These are phyloP conservation scores for Suillus plorans DNA, from an alignment of 768 basidiomycete genomes.

Conservation along the genomic window DNA sequence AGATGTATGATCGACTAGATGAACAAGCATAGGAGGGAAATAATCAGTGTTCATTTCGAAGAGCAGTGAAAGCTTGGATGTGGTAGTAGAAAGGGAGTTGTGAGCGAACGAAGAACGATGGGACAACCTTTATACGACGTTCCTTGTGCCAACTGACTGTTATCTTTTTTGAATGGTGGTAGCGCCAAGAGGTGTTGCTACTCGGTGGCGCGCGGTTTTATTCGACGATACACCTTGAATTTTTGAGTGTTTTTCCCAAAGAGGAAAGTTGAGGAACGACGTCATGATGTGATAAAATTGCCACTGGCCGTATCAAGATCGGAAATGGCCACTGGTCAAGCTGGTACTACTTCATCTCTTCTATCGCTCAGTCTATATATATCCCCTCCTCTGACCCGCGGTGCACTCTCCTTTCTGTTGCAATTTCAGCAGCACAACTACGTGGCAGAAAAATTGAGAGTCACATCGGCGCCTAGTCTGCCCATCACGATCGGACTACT, in stretches of 20 bases:
- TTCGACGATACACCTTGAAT: constrained; percentile 18
- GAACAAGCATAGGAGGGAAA: constrained; percentile 30
- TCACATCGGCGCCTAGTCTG: background rate
- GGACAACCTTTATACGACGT: constrained; percentile 12
- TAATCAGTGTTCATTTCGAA: constrained; percentile 21
- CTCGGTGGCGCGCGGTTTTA: constrained; percentile 2
- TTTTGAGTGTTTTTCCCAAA: constrained; percentile 16
- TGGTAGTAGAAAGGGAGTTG: background rate
- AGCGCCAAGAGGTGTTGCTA: background rate
- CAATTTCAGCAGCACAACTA: too few relatives aligned
- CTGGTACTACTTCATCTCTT: too few relatives aligned
- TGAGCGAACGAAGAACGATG: background rate
- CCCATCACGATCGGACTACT: background rate
- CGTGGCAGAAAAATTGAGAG: too few relatives aligned
- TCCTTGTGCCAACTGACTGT: background rate
- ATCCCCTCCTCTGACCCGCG: background rate
- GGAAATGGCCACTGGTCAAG: background rate
- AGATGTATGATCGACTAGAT: constrained; percentile 23
- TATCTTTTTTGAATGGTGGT: constrained; percentile 11
- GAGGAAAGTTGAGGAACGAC: constrained; percentile 32
- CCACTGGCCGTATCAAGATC: background rate
- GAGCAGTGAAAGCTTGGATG: constrained; percentile 14
- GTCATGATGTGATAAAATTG: constrained; percentile 17
- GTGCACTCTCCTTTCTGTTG: background rate
- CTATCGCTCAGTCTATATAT: too few relatives aligned